A percentile compares a stretch with the other conserved stretches of the same genome.
phyloP scores from a whole-genome alignment of 768 basidiomycete species.

The Lepiota venenata region DNA sequence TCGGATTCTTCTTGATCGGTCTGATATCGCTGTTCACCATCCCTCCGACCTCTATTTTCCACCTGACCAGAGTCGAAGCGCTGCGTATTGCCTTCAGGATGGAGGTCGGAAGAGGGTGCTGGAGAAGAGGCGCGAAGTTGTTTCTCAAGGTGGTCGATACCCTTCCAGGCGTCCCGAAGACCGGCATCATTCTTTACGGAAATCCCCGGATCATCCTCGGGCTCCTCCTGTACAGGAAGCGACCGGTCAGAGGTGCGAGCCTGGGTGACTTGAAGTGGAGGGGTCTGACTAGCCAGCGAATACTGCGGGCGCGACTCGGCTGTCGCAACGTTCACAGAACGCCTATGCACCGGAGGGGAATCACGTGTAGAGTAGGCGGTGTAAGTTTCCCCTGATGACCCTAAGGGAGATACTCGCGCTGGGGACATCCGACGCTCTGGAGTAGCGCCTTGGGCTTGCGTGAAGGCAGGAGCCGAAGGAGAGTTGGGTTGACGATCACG shows the following conservation, averaged over 20 bases:
- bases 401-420: conserved; percentile 44
- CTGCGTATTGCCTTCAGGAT: conserved; percentile 36
- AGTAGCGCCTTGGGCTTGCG: conserved; percentile 40
- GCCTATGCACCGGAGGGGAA: conserved; percentile 30
- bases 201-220: conserved; percentile 56
- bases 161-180: conserved; percentile 20
- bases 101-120: conserved; percentile 52
- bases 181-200: conserved; percentile 28
- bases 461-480: conserved; percentile 29
- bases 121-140: conserved; percentile 38
- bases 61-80: conserved; percentile 28
- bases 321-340: conserved; percentile 21
- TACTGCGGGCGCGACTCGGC: conserved; percentile 27
- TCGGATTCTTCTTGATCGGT: conserved; percentile 31
- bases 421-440: conserved; percentile 53
- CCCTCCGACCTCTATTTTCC: conserved; percentile 27
- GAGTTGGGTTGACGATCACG: conserved; percentile 43
- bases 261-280: conserved; percentile 49
- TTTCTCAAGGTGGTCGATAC: conserved; percentile 30
- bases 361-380: conserved; percentile 45
- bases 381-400: conserved; percentile 38
- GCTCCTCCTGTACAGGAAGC: conserved; percentile 74
- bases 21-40: too few relatives aligned
- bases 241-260: conserved; percentile 68
- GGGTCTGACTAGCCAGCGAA: conserved; percentile 45